Evolutionary conservation across 495 filamentous ascomycete genomes (phyloP).

Genomic region (Astrothelium macrocarpum): DNA sequence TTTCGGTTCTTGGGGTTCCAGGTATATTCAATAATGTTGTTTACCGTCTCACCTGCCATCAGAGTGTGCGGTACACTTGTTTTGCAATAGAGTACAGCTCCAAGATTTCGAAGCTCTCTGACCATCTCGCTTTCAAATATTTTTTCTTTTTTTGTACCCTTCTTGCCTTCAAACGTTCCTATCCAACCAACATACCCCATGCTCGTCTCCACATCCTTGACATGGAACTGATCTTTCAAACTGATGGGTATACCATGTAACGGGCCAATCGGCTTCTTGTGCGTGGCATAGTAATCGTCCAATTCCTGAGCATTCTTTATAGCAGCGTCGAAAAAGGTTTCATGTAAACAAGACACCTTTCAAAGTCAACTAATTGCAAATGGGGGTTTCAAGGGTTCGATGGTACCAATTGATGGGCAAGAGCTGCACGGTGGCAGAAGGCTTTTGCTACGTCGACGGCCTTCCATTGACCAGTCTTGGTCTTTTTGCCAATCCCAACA

Average conservation of each 20-base stretch:
- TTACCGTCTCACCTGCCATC: slow-evolving; percentile 51
- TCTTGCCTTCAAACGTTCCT: slow-evolving; percentile 32
- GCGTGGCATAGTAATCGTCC: slow-evolving; percentile 27
- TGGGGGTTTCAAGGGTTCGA: not conserved
- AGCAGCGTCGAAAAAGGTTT: slow-evolving; percentile 32
- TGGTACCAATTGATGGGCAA: slow-evolving; percentile 39
- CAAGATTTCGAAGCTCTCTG: slow-evolving; percentile 41
- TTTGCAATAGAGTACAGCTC: slow-evolving; percentile 58
- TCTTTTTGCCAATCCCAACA: slow-evolving; percentile 29
- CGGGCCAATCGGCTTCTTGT: slow-evolving; percentile 35
- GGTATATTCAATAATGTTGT: slow-evolving; percentile 38
- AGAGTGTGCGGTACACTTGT: slow-evolving; percentile 52
- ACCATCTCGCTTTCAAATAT: slow-evolving; percentile 33
- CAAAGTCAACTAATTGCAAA: not conserved
- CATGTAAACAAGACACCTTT: slow-evolving; percentile 29
- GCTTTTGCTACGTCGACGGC: slow-evolving; percentile 33
- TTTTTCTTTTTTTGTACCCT: slow-evolving; percentile 24
- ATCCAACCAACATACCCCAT: slow-evolving; percentile 46
- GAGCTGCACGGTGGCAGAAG: slow-evolving; percentile 34
- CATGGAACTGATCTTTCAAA: slow-evolving; percentile 63
- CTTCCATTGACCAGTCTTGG: slow-evolving; percentile 29
- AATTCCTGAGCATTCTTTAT: slow-evolving; percentile 25
- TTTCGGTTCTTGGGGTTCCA: slow-evolving; percentile 32
- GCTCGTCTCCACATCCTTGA: slow-evolving; percentile 53
- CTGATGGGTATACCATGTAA: slow-evolving; percentile 59